phyloP scores from a whole-genome alignment of 305 asterid genomes.

The Solanum aculeatissimum region DNA sequence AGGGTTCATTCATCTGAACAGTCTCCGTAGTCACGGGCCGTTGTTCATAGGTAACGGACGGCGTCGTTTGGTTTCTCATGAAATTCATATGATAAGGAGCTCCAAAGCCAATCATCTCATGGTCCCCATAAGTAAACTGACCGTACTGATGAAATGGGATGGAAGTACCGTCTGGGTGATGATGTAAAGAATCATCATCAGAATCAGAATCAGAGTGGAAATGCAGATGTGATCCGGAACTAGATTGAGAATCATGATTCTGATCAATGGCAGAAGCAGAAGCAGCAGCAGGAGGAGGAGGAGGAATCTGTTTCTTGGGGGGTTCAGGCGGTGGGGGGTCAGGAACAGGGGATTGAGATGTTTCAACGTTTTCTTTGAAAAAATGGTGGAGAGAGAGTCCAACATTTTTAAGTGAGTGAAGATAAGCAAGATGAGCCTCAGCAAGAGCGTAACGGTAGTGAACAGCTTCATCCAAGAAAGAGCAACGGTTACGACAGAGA shows the following conservation, averaged over 20 bases:
- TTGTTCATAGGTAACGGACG: constrained; percentile 54
- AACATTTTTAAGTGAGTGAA: neutral
- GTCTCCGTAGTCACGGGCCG: constrained; percentile 57
- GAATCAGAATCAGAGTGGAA: constrained; percentile 54
- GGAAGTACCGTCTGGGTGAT: constrained; percentile 14
- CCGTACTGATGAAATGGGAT: constrained; percentile 22
- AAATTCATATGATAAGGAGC: constrained; percentile 27
- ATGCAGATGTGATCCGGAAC: constrained; percentile 70
- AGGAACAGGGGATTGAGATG: neutral
- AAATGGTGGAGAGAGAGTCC: neutral
- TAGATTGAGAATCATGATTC: constrained; percentile 27
- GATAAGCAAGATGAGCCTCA: constrained; percentile 6
- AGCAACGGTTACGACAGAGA: constrained; percentile 10
- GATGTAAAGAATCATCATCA: constrained; percentile 38
- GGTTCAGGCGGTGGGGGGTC: neutral
- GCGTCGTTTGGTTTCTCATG: constrained; percentile 66
- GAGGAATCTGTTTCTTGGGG: neutral
- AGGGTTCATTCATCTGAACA: constrained; percentile 51
- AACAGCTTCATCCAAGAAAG: constrained; percentile 9
- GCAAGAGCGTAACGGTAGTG: constrained; percentile 9
- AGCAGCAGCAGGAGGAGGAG: neutral
- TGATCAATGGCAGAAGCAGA: neutral
- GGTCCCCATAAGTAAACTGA: constrained; percentile 8
- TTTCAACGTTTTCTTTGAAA: neutral
- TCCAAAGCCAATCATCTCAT: neutral